phyloP scores from a whole-genome alignment of 768 basidiomycete genomes.

The Leccinum subtestaceum region DNA sequence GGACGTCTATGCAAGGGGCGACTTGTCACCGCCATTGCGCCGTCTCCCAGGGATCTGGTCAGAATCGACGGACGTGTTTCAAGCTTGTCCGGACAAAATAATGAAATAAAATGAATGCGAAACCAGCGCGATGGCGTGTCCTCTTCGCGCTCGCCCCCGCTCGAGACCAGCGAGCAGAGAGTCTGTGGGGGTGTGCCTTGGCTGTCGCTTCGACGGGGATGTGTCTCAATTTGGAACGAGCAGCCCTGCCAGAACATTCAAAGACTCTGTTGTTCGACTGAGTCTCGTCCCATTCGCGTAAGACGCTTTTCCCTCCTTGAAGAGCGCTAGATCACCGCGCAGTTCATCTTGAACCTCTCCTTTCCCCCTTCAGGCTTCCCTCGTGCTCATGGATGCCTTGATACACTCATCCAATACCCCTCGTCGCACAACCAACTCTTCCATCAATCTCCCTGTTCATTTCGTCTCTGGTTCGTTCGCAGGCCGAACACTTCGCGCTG shows the following conservation, averaged over 20 bases:
- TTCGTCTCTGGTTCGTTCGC: constrained; percentile 61
- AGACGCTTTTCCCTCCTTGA: constrained; percentile 8
- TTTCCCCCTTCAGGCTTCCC: neutral
- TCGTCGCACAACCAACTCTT: constrained; percentile 29
- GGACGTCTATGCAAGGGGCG: neutral
- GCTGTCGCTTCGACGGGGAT: constrained; percentile 5
- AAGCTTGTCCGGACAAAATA: neutral
- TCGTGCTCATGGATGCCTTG: constrained; percentile 18
- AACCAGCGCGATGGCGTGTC: neutral
- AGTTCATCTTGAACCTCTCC: neutral
- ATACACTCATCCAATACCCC: constrained; percentile 16
- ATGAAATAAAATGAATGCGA: neutral
- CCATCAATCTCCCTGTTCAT: constrained; percentile 43
- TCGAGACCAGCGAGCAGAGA: neutral
- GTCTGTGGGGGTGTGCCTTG: constrained; percentile 10
- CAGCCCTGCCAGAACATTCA: constrained; percentile 7
- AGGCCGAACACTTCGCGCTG: constrained; percentile 51
- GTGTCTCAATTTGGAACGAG: constrained; percentile 27
- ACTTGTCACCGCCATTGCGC: constrained; percentile 21
- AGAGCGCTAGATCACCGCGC: neutral
- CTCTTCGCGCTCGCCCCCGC: neutral
- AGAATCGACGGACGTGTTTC: neutral
- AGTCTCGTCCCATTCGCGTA: constrained; percentile 8
- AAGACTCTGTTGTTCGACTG: constrained; percentile 1
- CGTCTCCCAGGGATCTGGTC: constrained; percentile 26